Base-by-base conservation (phyloP, 495 filamentous ascomycete genomes). In the Bacidia rubella region DNA sequence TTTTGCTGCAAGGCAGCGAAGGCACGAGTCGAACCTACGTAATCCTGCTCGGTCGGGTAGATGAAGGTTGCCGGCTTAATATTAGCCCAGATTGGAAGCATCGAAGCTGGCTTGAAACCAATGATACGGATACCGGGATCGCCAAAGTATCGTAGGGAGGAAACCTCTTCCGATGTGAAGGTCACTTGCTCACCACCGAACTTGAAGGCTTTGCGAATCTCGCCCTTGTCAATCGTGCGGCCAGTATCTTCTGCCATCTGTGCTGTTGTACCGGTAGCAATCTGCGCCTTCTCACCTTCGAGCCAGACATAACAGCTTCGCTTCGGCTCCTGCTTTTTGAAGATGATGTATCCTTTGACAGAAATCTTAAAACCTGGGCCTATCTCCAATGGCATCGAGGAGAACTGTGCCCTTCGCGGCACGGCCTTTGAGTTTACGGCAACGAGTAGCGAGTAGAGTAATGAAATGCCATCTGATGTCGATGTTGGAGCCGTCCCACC, bases 1-100 rank as follows among this genome's bases (percentile, higher is more conserved):
- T 90, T 96, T 57, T 88, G 82, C 66, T 90, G 87, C 19, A 99
- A 68, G 0, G 93, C 89, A 2, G 90, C 80, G 62, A 96, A 99
- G 3, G 94, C 88, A 3, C 93, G 81, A 1, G 89, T 90, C 1
- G 87, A 95, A 21, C 93, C 93, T 23, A 97, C 73, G 54, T 79
- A 93, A 50, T 87, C 81, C 52, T 87, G 82, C 62, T 99, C 93
- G 15, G 86, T 89, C 1, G 93, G 92, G 65, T 95, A 99, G 57
- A 97, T 86, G 70, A 95, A 97, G 12, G 79, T 83, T 5, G 88
- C 83, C 47, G 87, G 87, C 62, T 83, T 86, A 32, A 84, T 69
- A 40, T 86, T 88, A 2, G 90, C 87, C 87, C 92, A 95, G 49
- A 86, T 74, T 3, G 83, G 85, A 2, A 96, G 71, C 58, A 79